A percentile compares a stretch with the other conserved stretches of the same genome.
Evolutionary conservation across 2,329 filamentous ascomycete genomes (phyloP).

Genomic region (Verticillium klebahnii): DNA sequence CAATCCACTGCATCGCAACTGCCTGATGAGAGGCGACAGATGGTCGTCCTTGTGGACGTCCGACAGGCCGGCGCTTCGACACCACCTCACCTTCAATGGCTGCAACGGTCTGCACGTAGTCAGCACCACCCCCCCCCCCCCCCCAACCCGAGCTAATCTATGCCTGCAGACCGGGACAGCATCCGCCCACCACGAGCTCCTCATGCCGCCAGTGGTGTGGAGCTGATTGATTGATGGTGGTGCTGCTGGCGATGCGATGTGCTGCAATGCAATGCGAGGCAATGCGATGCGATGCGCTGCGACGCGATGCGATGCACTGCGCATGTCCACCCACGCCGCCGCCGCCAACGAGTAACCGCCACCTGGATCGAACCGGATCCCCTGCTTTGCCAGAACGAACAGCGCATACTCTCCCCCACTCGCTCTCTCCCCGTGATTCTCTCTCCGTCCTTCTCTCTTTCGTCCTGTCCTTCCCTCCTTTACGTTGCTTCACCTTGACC

Average conservation of each 20-base stretch:
- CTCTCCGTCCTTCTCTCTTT: background rate
- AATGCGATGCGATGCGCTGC: background rate
- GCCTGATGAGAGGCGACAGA: no score
- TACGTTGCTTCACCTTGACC: background rate
- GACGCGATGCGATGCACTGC: background rate
- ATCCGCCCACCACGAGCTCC: background rate
- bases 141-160: background rate
- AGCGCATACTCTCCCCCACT: background rate
- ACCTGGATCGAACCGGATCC: background rate
- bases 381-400: background rate
- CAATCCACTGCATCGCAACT: no score
- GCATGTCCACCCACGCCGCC: background rate
- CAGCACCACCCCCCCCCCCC: background rate
- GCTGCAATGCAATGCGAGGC: background rate
- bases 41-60: background rate
- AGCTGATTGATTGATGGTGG: background rate
- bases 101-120: background rate
- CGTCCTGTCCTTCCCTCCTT: background rate
- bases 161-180: slow-evolving; percentile 1
- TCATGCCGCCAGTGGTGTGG: no score
- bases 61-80: background rate
- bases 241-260: background rate
- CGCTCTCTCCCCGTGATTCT: background rate
- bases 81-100: background rate
- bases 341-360: background rate